Evolutionary conservation across 495 filamentous ascomycete genomes (phyloP).

Genomic region (Tuber magnatum): DNA sequence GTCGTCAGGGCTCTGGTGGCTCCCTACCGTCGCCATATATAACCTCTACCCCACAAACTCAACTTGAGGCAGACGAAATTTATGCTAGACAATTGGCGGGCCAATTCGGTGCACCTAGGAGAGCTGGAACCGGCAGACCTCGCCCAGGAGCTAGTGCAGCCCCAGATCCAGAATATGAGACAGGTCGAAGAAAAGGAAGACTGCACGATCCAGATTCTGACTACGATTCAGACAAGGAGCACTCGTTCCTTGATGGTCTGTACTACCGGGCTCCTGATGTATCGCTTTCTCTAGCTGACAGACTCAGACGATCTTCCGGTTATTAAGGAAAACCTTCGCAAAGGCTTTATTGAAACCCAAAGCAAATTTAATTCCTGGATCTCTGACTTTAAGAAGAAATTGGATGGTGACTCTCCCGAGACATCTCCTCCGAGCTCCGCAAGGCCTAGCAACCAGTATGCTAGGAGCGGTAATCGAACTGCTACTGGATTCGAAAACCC

Average conservation of each 20-base stretch:
- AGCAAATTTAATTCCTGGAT: slow-evolving; percentile 89
- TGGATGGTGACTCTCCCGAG: slow-evolving; percentile 62
- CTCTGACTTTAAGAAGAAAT: slow-evolving; percentile 74
- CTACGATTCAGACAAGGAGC: slow-evolving; percentile 57
- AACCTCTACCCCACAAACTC: slow-evolving; percentile 59
- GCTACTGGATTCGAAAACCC: slow-evolving; percentile 37
- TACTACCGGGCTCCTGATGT: slow-evolving; percentile 10
- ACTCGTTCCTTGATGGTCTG: slow-evolving; percentile 80
- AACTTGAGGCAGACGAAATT: slow-evolving; percentile 82
- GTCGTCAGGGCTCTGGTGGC: slow-evolving; percentile 2
- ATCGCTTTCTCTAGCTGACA: slow-evolving; percentile 32
- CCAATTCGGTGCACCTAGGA: slow-evolving; percentile 49
- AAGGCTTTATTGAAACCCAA: slow-evolving; percentile 93
- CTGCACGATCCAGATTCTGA: slow-evolving; percentile 44
- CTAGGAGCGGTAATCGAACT: slow-evolving; percentile 18
- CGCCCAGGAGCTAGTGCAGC: not conserved
- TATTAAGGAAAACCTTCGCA: slow-evolving; percentile 85
- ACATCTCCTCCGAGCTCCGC: slow-evolving; percentile 29
- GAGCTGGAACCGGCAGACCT: slow-evolving; percentile 24
- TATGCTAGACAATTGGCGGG: slow-evolving; percentile 91
- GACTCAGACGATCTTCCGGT: slow-evolving; percentile 73
- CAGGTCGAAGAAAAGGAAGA: not conserved
- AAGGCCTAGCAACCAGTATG: slow-evolving; percentile 32
- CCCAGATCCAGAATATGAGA: not conserved
- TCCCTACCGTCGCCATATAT: slow-evolving; percentile 10